Base-by-base conservation (phyloP, 2,329 filamentous ascomycete genomes). In the Diaporthe sp. region DNA sequence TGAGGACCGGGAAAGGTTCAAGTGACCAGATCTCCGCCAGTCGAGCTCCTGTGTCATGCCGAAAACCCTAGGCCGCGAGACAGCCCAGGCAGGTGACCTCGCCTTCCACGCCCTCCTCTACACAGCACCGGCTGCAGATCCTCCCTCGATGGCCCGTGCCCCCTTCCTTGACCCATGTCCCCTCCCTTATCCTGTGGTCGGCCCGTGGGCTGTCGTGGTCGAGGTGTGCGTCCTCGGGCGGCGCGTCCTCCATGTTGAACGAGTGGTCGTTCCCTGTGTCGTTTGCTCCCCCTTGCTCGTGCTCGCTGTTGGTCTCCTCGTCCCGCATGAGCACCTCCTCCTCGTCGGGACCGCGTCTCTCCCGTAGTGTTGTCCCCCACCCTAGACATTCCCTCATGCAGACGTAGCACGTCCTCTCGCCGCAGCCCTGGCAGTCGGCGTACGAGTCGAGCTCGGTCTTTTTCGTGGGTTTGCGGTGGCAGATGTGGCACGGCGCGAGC, bases 11-110 rank as follows among this genome's bases (percentile, higher is more conserved):
- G 22, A 6, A 25, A 53, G 17, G 28, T 25, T 22, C 31, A 28
- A 34, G 34, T 31, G 15, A n/a, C 2, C 13, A 12, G 19, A 7
- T 13, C 39, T 12, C 60, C n/a, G 17, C 7, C 17, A 15, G 8
- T 37, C 17, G 39, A 39, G 13, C 39, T 57, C 37, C 31, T 31
- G 2, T 6, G n/a, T 12, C 25, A 39, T n/a, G 17, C 13, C 51
- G 19, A 10, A 8, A 15, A 37, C 7, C n/a, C 75, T 65, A 77
- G 9, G 61, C 72, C 57, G 62, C 71, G 13, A 92, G 84, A 78
- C 93, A 94, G 1, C 91, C 91, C 65, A 93, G 82, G 79, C 93
- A 94, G 75, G 91, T 89, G 7, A 93, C 88, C 65, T 94, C 92
- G 37, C 92, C 92, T 72, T 93, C 89, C 28, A 84, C 80, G 0